Evolutionary conservation across 2,329 filamentous ascomycete genomes (phyloP), one percentile per base, ranked within the genome.

Genomic region (Aspergillus pseudoviridinutans): DNA sequence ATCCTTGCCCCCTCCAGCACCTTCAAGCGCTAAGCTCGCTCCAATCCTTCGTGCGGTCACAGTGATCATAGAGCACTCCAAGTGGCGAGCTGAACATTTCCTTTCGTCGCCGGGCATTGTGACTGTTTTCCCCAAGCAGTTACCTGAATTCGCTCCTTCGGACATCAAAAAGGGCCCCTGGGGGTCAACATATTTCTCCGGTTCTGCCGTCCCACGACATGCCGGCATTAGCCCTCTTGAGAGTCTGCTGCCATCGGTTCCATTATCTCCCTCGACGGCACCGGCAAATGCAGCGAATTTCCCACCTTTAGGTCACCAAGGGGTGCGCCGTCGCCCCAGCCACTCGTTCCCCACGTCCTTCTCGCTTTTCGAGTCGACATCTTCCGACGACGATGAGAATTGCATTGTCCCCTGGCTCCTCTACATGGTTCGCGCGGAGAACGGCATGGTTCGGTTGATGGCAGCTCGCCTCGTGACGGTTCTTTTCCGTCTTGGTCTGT

Each of bases 1-100:
- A 7, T 78, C 80, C 22, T 81, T 91, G 50, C 89, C 88, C 2
- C 75, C 80, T 3, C 79, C 88, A 25, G 84, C 89, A 7, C 82
- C 84, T 2, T 76, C 80, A 14, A 79, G 78, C 17, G 79, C 84
- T 27, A 84, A 83, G 58, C 75, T 96, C 42, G 82, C 86, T 1
- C 85, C 86, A 9, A 83, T 96, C 20, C 76, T 97, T 6, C 87
- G 91, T 60, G 90, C 92, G 0, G 84, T 96, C 52, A 83, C 87
- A 22, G 83, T 87, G 49, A 88, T 97, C 50, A 84, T 96, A 51
- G 84, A 87, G 59, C 85, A 90, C 66, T 97, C 93, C 0, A 88
- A 87, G 64, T 90, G 88, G 72, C 85, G 91, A 55, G 87, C 90
- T 9, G 87, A 87, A 62, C 84, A 90, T 65, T 82, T 90, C 51